These are phyloP conservation scores for Penicillium desertorum DNA, from an alignment of 495 filamentous ascomycete species.

Conservation along the genomic window DNA sequence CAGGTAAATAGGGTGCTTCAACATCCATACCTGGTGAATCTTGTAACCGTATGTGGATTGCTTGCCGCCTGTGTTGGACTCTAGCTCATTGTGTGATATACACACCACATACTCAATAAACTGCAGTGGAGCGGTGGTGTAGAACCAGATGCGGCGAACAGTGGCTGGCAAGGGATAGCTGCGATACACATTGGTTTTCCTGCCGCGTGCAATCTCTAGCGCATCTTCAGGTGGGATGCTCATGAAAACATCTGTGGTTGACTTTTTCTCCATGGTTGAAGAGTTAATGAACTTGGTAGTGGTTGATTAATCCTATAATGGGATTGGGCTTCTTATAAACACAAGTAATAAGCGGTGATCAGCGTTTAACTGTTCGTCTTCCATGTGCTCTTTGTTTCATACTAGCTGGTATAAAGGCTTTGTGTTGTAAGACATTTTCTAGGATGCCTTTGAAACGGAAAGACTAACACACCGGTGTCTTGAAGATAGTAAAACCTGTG, in stretches of 20 bases:
- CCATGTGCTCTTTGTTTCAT: background rate
- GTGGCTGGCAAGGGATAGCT: background rate
- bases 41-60: background rate
- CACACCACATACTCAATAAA: constrained; percentile 5
- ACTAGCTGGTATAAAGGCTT: background rate
- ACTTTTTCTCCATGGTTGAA: background rate
- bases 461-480: background rate
- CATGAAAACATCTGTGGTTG: constrained; percentile 3
- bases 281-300: background rate
- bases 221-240: background rate
- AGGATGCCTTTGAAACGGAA: background rate
- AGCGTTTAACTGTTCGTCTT: background rate
- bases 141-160: constrained; percentile 3
- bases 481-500: background rate
- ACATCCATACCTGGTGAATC: constrained; percentile 6
- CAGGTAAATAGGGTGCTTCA: background rate
- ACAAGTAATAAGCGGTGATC: background rate
- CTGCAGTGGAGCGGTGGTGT: background rate
- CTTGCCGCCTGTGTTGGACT: background rate
- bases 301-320: background rate
- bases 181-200: constrained; percentile 1
- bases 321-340: background rate
- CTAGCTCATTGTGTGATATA: background rate
- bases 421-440: background rate
- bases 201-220: background rate